A percentile compares a stretch with the other conserved stretches of the same genome.
Conservation (phyloP, 2,329 filamentous ascomycete genomes). For the Trichoderma harzianum region DNA sequence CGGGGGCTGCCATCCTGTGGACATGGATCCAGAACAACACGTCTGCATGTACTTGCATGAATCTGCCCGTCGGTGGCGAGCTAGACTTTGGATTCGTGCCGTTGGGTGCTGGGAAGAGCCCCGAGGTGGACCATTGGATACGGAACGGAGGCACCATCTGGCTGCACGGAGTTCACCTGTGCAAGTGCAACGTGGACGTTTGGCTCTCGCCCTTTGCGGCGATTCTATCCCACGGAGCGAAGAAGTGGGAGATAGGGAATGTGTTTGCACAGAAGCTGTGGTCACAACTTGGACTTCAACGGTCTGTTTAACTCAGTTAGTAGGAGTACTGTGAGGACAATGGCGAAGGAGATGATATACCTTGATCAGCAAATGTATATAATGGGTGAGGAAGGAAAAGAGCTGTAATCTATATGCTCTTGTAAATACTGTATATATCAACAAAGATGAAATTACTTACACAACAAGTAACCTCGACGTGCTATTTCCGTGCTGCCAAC, state of each 20-base stretch:
- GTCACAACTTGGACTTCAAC: constrained; percentile 7
- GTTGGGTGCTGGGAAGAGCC: constrained; percentile 4
- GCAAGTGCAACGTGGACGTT: constrained; percentile 13
- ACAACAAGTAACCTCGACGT: background rate
- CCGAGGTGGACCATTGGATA: constrained; percentile 17
- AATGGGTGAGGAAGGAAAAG: background rate
- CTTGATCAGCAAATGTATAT: background rate
- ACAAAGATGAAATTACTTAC: background rate
- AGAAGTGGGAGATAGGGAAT: constrained; percentile 13
- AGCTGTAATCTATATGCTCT: background rate
- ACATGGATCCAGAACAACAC: constrained; percentile 33
- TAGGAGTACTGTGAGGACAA: background rate
- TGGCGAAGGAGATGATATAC: background rate
- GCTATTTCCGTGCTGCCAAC: background rate
- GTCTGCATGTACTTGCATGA: constrained; percentile 22
- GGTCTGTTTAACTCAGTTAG: background rate
- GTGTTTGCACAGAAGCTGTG: constrained; percentile 18
- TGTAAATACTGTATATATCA: background rate
- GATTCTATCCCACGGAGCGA: constrained; percentile 4
- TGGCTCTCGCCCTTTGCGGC: constrained; percentile 18
- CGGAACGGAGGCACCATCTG: constrained; percentile 11
- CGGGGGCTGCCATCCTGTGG: constrained; percentile 35
- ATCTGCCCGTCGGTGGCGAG: background rate
- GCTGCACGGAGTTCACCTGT: constrained; percentile 12
- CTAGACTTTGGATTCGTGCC: constrained; percentile 16